Base-by-base conservation (phyloP, 176 grass and related monocot genomes). In the Lolium perenne region DNA sequence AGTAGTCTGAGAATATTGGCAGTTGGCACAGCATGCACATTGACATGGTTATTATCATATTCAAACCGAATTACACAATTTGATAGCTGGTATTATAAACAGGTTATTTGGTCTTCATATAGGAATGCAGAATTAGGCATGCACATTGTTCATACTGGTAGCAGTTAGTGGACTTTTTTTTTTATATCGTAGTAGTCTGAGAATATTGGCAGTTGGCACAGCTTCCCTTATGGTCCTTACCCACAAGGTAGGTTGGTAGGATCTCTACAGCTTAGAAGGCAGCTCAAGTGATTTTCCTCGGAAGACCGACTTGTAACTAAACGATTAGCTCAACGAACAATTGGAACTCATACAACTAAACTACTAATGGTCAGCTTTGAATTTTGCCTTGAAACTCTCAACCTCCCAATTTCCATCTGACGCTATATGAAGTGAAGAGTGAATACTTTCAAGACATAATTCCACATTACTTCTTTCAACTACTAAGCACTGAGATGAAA, bases 271-370 rank as follows among this genome's bases (percentile, higher is more conserved):
- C 32, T 10, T 45, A 32, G 62, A 68, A 69, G 25, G 62, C 26
- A 53, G 11, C 16, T 38, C 0, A n/a, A 43, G 20, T 74, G 20
- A 75, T 50, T 83, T 86, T 86, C 10, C 63, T 78, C 5, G 48
- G 20, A 20, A 80, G 77, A 83, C 20, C 32, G 2, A 18, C 38
- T 53, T 16, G 6, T 70, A 1, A 51, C 8, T 3, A 64, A 73
- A 41, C 13, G 20, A 41, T 40, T 71, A 70, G 17, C 35, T 84
- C 23, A 53, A 1, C 13, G 17, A 48, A 50, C 8, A 10, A 25
- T 38, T 89, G 40, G 6, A 82, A 67, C 58, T 58, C 84, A 50
- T 85, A 72, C 13, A 51, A 21, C 59, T 81, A 61, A 67, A 26
- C 48, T 59, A 58, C 50, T 80, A 67, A 5, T 67, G 35, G 20